Evolutionary conservation across 306 rosid genomes (phyloP).

Genomic region (Trichosanthes cucumerina): DNA sequence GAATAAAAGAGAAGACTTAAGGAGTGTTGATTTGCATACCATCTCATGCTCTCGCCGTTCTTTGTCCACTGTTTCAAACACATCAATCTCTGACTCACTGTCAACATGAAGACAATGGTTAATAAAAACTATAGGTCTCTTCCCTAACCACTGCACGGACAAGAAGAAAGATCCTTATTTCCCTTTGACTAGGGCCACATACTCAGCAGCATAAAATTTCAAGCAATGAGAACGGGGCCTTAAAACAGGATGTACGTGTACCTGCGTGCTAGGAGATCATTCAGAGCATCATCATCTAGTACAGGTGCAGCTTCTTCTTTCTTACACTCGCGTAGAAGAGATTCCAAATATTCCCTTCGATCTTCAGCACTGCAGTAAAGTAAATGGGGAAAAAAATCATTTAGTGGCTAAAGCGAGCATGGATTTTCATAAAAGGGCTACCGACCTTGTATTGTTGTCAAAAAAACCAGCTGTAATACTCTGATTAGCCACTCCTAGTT

Average conservation of each 20-base stretch:
- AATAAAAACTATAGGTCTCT: neutral
- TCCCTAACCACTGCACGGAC: neutral
- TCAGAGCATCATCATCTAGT: slow-evolving; percentile 86
- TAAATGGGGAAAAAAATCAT: slow-evolving; percentile 15
- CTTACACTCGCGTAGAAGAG: slow-evolving; percentile 93
- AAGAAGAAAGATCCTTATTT: neutral
- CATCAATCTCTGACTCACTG: slow-evolving; percentile 95
- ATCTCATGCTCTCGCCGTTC: slow-evolving; percentile 63
- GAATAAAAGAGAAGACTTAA: neutral
- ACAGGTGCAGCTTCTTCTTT: slow-evolving; percentile 99
- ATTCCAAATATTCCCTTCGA: slow-evolving; percentile 93
- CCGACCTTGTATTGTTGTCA: slow-evolving; percentile 95
- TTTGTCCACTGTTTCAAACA: slow-evolving; percentile 82
- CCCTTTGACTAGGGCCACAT: slow-evolving; percentile 4
- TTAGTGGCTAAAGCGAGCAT: slow-evolving; percentile 10
- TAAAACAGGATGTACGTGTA: slow-evolving; percentile 38
- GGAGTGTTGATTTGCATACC: slow-evolving; percentile 34
- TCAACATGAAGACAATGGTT: slow-evolving; percentile 14
- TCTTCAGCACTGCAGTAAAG: slow-evolving; percentile 82
- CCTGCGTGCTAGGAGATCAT: slow-evolving; percentile 98
- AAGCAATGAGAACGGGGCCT: slow-evolving; percentile 12
- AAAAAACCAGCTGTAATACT: slow-evolving; percentile 99
- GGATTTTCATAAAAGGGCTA: slow-evolving; percentile 2
- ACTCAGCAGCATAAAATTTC: slow-evolving; percentile 1
- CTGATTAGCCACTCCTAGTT: slow-evolving; percentile 98